phyloP scores from a whole-genome alignment of 2,329 filamentous ascomycete genomes.

The Aureobasidium mangrovei region DNA sequence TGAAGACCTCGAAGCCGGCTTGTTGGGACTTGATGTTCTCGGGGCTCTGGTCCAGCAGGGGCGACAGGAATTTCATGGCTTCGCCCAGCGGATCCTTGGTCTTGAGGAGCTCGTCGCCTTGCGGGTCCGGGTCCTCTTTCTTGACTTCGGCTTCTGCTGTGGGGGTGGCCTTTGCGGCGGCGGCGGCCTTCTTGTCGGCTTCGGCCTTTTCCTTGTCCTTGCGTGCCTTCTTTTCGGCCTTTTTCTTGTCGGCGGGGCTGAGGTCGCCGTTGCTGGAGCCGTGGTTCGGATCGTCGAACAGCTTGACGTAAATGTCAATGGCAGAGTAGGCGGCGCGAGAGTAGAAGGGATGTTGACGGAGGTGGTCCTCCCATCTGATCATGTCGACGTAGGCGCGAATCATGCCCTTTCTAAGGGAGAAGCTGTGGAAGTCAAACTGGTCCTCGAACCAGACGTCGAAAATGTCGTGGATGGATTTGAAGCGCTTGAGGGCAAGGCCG shows the following conservation, averaged over 20 bases:
- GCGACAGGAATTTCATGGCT: conserved; percentile 76
- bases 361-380: conserved; percentile 87
- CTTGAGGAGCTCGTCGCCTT: conserved; percentile 68
- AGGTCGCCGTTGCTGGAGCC: conserved; percentile 60
- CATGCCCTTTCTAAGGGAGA: conserved; percentile 93
- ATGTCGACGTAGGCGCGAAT: conserved; percentile 92
- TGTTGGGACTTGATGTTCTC: conserved; percentile 74
- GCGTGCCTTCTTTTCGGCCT: conserved; percentile 57
- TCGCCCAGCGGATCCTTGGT: conserved; percentile 77
- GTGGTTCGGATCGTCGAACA: conserved; percentile 68
- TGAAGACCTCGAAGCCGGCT: conserved; percentile 81
- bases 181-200: conserved; percentile 58
- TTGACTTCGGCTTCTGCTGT: conserved; percentile 57
- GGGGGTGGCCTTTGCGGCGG: conserved; percentile 44
- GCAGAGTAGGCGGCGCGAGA: conserved; percentile 74
- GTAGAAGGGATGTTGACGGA: conserved; percentile 91
- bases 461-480: conserved; percentile 79
- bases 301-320: conserved; percentile 66
- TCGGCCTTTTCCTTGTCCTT: conserved; percentile 73
- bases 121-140: conserved; percentile 85
- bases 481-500: conserved; percentile 82
- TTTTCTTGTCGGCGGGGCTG: conserved; percentile 79
- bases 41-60: conserved; percentile 73
- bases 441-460: conserved; percentile 98
- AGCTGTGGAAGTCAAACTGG: conserved; percentile 97